Conservation (phyloP, 306 rosid species). For the Sphenostylis stenocarpa region DNA sequence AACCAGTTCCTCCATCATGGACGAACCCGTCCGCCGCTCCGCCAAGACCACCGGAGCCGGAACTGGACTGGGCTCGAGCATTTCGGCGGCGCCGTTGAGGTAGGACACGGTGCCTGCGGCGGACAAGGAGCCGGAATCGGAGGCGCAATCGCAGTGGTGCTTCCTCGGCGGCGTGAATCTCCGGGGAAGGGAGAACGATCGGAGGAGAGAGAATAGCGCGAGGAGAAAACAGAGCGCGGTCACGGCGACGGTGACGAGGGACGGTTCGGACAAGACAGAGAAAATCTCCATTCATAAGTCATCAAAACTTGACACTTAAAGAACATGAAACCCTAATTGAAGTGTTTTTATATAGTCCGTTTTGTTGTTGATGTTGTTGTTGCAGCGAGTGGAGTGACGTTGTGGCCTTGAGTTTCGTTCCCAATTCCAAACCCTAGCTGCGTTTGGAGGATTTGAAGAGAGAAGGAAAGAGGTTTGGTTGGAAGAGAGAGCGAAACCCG, state of each 20-base stretch:
- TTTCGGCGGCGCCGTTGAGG: conserved; percentile 65
- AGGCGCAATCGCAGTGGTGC: conserved; percentile 47
- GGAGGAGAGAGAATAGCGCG: conserved; percentile 55
- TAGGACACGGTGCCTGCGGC: conserved; percentile 39
- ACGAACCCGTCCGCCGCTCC: conserved; percentile 70
- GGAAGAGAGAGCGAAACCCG: not conserved
- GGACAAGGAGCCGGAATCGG: conserved; percentile 31
- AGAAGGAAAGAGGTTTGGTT: not conserved
- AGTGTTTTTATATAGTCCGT: not conserved
- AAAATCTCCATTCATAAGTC: conserved; percentile 88
- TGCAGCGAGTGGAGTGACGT: not conserved
- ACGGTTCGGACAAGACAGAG: conserved; percentile 53
- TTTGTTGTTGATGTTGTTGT: too few species aligned
- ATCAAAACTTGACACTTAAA: conserved; percentile 63
- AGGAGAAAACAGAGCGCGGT: conserved; percentile 65
- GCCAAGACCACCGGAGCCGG: conserved; percentile 33
- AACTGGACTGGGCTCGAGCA: conserved; percentile 44
- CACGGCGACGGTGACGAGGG: conserved; percentile 53
- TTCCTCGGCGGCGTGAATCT: conserved; percentile 32
- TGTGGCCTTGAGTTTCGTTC: not conserved
- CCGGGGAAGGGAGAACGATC: conserved; percentile 43
- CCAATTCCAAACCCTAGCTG: conserved; percentile 5
- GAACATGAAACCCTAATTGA: conserved; percentile 68
- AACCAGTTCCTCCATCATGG: conserved; percentile 99
- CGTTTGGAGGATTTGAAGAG: not conserved